phyloP scores from a whole-genome alignment of 2,329 filamentous ascomycete species.

The Calycina herbarum region DNA sequence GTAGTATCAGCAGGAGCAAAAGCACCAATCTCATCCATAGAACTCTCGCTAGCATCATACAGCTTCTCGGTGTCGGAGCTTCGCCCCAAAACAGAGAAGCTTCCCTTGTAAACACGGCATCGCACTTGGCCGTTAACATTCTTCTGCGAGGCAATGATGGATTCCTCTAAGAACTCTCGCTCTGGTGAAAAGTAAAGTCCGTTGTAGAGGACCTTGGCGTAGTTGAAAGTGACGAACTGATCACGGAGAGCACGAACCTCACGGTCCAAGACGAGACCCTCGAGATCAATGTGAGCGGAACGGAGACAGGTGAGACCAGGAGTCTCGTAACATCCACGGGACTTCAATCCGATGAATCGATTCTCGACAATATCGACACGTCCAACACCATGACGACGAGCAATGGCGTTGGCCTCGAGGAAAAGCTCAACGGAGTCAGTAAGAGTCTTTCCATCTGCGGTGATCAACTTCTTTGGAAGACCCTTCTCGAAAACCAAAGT shows the following conservation, averaged over 20 bases:
- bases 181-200: conserved; percentile 68
- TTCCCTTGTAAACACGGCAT: conserved; percentile 67
- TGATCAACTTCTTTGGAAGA: conserved; percentile 65
- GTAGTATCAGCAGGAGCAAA: conserved; percentile 67
- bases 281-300: conserved; percentile 52
- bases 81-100: conserved; percentile 58
- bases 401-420: conserved; percentile 69
- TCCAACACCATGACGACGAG: conserved; percentile 70
- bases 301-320: conserved; percentile 37
- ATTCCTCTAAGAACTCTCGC: conserved; percentile 69
- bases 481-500: conserved; percentile 73
- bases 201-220: conserved; percentile 59
- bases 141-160: conserved; percentile 59
- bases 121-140: conserved; percentile 62
- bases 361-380: conserved; percentile 83
- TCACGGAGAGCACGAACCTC: conserved; percentile 69
- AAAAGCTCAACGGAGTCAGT: conserved; percentile 74
- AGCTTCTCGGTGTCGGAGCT: conserved; percentile 67
- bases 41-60: conserved; percentile 64
- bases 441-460: conserved; percentile 56
- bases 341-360: conserved; percentile 78
- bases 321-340: conserved; percentile 75
- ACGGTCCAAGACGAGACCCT: conserved; percentile 67
- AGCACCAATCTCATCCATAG: conserved; percentile 70
- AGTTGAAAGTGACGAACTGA: conserved; percentile 68